Evolutionary conservation across 2,329 filamentous ascomycete genomes (phyloP), one percentile per base, ranked within the genome.

Genomic region (Cladobotryum mycophilum): DNA sequence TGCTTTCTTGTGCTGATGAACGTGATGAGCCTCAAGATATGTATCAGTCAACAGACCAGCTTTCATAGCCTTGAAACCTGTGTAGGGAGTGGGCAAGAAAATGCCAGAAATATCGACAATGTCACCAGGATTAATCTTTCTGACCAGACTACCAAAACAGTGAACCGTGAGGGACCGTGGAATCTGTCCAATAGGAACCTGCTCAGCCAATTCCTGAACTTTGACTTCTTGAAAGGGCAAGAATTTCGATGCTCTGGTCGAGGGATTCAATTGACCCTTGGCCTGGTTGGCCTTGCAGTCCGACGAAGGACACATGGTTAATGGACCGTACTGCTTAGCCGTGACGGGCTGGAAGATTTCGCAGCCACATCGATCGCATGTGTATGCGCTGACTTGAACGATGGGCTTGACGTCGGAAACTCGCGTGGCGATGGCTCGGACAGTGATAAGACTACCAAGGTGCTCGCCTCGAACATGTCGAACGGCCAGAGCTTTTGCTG

Each of bases 121-220:
- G 68, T 99, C 93, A 56, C 93, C 93, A 2, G 93, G 93, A 65
- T 89, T 97, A 63, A 97, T 81, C 61, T 89, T 84, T 53, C 93
- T 80, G 30, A 92, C 89, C 12, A 95, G 78, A 54, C 83, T 88
- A 54, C 93, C 93, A 64, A 95, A 86, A 69, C 90, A 96, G 61
- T 95, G 81, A 18, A 99, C 75, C 0, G 92, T 97, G 55, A 99
- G 74, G 51, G 89, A 89, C 53, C 93, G 83, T 33, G 93, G 93
- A 61, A 99, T 99, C 66, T 99, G 93, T 46, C 93, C 93, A 56
- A 99, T 95, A 7, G 93, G 93, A 0, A 99, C 93, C 68, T 99
- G 93, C 67, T 99, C 93, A n/a, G 93, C 90, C 83, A 97, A 89
- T 67, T 99, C 93, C 70, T 99, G 93, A 51, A 99, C 90, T 74